Conservation (phyloP, 495 filamentous ascomycete species). For the Evernia prunastri region DNA sequence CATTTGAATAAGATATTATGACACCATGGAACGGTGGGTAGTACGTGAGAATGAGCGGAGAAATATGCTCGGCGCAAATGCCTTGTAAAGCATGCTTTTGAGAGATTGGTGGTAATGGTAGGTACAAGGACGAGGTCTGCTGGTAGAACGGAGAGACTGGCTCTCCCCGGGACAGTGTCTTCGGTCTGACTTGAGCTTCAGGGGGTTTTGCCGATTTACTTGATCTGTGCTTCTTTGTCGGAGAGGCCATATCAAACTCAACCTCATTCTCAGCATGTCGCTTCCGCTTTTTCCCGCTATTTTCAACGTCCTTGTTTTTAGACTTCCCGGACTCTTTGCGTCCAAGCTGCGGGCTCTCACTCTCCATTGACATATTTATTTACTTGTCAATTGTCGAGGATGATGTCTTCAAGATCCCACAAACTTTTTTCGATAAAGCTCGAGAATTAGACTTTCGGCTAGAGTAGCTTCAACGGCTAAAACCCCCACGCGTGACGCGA, state of each 20-base stretch:
- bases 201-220: conserved; percentile 10
- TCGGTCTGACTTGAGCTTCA: conserved; percentile 1
- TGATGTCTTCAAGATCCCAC: not conserved
- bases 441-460: not conserved
- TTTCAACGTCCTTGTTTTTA: conserved; percentile 24
- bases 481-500: not conserved
- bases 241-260: conserved; percentile 25
- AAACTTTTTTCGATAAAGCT: not conserved
- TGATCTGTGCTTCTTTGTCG: conserved; percentile 42
- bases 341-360: conserved; percentile 7
- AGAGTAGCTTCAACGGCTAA: not conserved
- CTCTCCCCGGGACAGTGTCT: conserved; percentile 1
- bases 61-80: conserved; percentile 66
- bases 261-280: conserved; percentile 41
- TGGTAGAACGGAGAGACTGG: conserved; percentile 51
- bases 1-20: conserved; percentile 63
- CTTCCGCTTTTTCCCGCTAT: conserved; percentile 52
- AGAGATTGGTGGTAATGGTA: conserved; percentile 63
- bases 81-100: conserved; percentile 56
- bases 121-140: conserved; percentile 59
- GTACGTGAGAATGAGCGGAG: conserved; percentile 68
- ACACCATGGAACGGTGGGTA: conserved; percentile 65
- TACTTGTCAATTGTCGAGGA: not conserved
- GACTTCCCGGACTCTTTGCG: conserved; percentile 18
- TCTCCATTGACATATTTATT: conserved; percentile 3